Conservation (phyloP, 176 grass and related monocot species). For the Leersia perrieri region DNA sequence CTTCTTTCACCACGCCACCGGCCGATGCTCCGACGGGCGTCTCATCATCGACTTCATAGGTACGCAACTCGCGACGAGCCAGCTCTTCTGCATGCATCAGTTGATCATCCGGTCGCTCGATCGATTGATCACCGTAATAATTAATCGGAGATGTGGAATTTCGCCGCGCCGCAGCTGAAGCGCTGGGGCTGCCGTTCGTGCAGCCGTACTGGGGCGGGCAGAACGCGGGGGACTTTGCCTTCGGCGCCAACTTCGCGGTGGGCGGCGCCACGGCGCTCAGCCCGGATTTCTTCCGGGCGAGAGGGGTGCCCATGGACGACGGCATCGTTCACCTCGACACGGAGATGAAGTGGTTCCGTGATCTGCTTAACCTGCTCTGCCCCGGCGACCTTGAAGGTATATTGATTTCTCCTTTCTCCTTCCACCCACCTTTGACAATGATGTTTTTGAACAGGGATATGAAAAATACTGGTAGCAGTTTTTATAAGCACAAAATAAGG, state of each 20-base stretch:
- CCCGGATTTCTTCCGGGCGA: slow-evolving; percentile 57
- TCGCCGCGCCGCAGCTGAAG: slow-evolving; percentile 34
- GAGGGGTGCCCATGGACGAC: slow-evolving; percentile 48
- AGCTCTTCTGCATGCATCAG: neutral
- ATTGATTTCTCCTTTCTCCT: neutral
- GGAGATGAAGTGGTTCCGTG: slow-evolving; percentile 71
- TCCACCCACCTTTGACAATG: neutral
- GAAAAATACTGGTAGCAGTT: neutral
- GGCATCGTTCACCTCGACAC: slow-evolving; percentile 26
- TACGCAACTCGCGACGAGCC: neutral
- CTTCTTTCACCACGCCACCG: slow-evolving; percentile 68
- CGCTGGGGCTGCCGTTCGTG: slow-evolving; percentile 45
- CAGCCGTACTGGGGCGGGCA: slow-evolving; percentile 43
- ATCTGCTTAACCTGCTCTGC: slow-evolving; percentile 32
- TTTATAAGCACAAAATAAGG: too few relatives aligned
- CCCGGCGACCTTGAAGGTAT: slow-evolving; percentile 2
- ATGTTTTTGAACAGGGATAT: neutral
- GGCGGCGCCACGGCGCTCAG: slow-evolving; percentile 65
- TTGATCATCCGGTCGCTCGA: neutral
- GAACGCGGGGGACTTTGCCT: slow-evolving; percentile 25
- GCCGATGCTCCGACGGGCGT: slow-evolving; percentile 68
- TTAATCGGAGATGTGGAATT: slow-evolving; percentile 11
- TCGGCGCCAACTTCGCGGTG: slow-evolving; percentile 82
- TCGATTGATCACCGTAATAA: neutral
- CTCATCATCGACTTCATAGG: slow-evolving; percentile 79